These are phyloP conservation scores for Delonix regia DNA, from an alignment of 306 rosid species.

Conservation along the genomic window DNA sequence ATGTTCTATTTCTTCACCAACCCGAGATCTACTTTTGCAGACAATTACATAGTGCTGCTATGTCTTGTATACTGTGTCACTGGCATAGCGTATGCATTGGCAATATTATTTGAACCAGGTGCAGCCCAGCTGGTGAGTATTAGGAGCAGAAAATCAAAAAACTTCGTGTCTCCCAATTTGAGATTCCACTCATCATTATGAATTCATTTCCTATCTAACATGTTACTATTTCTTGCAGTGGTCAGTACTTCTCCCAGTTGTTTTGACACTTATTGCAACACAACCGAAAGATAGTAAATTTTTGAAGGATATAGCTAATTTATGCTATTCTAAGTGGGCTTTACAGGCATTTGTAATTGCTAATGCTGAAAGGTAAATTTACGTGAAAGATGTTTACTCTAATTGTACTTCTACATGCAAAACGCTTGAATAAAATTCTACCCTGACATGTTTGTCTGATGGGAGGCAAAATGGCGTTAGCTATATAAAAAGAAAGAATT, in stretches of 20 bases:
- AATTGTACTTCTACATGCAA: neutral
- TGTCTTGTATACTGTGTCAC: slow-evolving; percentile 87
- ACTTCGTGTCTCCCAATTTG: neutral
- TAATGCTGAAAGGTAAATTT: slow-evolving; percentile 76
- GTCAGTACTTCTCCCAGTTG: slow-evolving; percentile 82
- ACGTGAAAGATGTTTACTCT: neutral
- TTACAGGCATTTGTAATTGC: slow-evolving; percentile 73
- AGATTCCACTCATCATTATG: slow-evolving; percentile 5
- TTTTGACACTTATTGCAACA: slow-evolving; percentile 69
- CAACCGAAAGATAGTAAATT: slow-evolving; percentile 46
- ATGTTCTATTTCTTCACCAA: slow-evolving; percentile 80
- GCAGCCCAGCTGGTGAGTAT: slow-evolving; percentile 82
- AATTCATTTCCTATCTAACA: slow-evolving; percentile 19
- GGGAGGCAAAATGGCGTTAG: neutral
- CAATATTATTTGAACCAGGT: slow-evolving; percentile 71
- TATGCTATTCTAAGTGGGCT: slow-evolving; percentile 82
- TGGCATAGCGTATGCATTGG: slow-evolving; percentile 74
- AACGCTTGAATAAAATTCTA: neutral
- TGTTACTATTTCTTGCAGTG: slow-evolving; percentile 55
- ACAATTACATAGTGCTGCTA: slow-evolving; percentile 67
- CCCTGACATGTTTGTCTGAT: neutral
- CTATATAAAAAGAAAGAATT: neutral
- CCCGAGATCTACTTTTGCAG: slow-evolving; percentile 75
- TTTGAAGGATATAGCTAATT: slow-evolving; percentile 53
- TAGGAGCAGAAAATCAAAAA: neutral